These are phyloP conservation scores for Ochromonas danica DNA, from an alignment of 108 stramenopile species.

Conservation along the genomic window DNA sequence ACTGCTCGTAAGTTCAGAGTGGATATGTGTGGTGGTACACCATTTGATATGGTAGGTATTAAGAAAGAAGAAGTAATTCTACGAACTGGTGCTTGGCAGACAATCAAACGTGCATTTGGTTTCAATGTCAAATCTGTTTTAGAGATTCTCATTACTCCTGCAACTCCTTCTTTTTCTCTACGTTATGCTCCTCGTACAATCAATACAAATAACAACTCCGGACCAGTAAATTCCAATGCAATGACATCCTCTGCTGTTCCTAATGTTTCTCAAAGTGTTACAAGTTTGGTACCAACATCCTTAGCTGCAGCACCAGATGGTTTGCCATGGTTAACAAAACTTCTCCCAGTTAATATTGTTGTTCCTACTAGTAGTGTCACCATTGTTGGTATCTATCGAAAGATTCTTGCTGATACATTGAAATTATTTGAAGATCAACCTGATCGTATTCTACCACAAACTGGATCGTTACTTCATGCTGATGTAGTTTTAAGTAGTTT, in stretches of 20 bases:
- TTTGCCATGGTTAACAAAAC: neutral
- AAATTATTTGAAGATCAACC: neutral
- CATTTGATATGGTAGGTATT: neutral
- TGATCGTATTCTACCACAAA: slow-evolving; percentile 8
- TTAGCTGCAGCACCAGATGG: too few species aligned
- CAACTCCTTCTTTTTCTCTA: neutral
- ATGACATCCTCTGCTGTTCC: neutral
- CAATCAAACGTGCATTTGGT: slow-evolving; percentile 2
- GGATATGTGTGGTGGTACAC: slow-evolving; percentile 26
- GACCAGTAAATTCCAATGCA: neutral
- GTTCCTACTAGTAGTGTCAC: slow-evolving; percentile 10
- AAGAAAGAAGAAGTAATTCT: neutral
- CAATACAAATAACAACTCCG: neutral
- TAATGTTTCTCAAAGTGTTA: neutral
- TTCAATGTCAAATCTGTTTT: slow-evolving; percentile 11
- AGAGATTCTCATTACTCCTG: neutral
- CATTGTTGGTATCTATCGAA: neutral
- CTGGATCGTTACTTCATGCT: neutral
- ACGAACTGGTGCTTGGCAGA: neutral
- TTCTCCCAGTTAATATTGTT: neutral
- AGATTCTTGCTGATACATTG: neutral
- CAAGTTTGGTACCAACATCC: too few species aligned
- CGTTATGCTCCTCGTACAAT: neutral
- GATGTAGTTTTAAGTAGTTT: slow-evolving; percentile 6
- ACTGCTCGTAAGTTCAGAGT: neutral